phyloP scores from a whole-genome alignment of 345 rosid genomes.

The Camelina laxa region DNA sequence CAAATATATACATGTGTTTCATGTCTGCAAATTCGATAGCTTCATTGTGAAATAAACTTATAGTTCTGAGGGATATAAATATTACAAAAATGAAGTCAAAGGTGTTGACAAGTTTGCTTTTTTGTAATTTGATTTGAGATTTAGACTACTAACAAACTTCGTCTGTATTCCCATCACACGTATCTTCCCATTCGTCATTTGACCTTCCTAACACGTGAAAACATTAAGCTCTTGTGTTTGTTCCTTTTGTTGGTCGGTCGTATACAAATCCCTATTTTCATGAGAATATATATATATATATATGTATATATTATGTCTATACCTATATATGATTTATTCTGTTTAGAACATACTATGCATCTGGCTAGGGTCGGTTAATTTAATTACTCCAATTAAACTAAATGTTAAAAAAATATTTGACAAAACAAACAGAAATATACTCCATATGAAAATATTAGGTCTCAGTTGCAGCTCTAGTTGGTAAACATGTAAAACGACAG shows the following conservation, averaged over 20 bases:
- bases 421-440: background rate
- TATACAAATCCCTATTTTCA: slow-evolving; percentile 25
- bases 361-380: too few species aligned
- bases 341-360: too few species aligned
- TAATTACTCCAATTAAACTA: background rate
- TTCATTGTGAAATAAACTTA: background rate
- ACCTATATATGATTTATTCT: too few species aligned
- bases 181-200: slow-evolving; percentile 33
- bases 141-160: slow-evolving; percentile 39
- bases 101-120: slow-evolving; percentile 23
- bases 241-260: slow-evolving; percentile 22
- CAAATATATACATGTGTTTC: slow-evolving; percentile 11
- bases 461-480: too few species aligned
- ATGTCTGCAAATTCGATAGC: background rate
- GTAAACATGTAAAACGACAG: too few species aligned
- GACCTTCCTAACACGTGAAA: slow-evolving; percentile 42
- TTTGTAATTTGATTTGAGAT: slow-evolving; percentile 21
- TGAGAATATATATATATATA: background rate
- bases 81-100: slow-evolving; percentile 18
- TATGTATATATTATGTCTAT: background rate
- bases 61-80: background rate
- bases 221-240: slow-evolving; percentile 38
- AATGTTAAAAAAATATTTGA: background rate
- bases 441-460: background rate
- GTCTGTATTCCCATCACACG: slow-evolving; percentile 38